phyloP scores from a whole-genome alignment of 2,329 filamentous ascomycete species.

The Dactylonectria macrodidyma region DNA sequence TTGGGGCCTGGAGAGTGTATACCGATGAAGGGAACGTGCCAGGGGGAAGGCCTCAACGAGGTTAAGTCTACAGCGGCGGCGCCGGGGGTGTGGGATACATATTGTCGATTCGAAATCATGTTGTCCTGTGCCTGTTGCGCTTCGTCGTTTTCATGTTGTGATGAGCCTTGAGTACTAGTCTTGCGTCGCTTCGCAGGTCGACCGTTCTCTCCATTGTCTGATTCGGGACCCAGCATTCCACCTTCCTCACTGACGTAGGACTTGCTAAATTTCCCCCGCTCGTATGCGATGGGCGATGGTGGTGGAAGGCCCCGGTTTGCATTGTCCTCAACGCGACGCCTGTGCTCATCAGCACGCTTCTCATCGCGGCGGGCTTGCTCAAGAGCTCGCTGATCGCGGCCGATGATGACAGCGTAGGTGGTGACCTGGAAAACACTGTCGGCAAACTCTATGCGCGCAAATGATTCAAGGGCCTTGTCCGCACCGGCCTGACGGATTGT shows the following conservation, averaged over 20 bases:
- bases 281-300: slow-evolving; percentile 64
- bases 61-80: slow-evolving; percentile 73
- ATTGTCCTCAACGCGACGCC: slow-evolving; percentile 63
- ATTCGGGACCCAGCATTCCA: slow-evolving; percentile 76
- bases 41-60: slow-evolving; percentile 71
- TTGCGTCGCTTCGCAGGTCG: slow-evolving; percentile 65
- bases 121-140: slow-evolving; percentile 56
- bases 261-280: slow-evolving; percentile 71
- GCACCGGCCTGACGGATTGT: slow-evolving; percentile 53
- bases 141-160: slow-evolving; percentile 60
- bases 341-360: slow-evolving; percentile 62
- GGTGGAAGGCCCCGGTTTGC: slow-evolving; percentile 65
- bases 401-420: slow-evolving; percentile 80
- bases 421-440: slow-evolving; percentile 87
- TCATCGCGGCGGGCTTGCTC: slow-evolving; percentile 68
- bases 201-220: slow-evolving; percentile 67
- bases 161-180: slow-evolving; percentile 60
- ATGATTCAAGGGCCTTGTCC: slow-evolving; percentile 66
- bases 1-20: slow-evolving; percentile 79
- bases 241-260: slow-evolving; percentile 79
- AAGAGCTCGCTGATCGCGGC: slow-evolving; percentile 76
- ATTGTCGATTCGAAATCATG: slow-evolving; percentile 71
- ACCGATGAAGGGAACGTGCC: slow-evolving; percentile 76
- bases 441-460: slow-evolving; percentile 76
- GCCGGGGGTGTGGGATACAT: slow-evolving; percentile 72